Conservation (phyloP, 768 basidiomycete species). For the Leucocoprinus leucothites region DNA sequence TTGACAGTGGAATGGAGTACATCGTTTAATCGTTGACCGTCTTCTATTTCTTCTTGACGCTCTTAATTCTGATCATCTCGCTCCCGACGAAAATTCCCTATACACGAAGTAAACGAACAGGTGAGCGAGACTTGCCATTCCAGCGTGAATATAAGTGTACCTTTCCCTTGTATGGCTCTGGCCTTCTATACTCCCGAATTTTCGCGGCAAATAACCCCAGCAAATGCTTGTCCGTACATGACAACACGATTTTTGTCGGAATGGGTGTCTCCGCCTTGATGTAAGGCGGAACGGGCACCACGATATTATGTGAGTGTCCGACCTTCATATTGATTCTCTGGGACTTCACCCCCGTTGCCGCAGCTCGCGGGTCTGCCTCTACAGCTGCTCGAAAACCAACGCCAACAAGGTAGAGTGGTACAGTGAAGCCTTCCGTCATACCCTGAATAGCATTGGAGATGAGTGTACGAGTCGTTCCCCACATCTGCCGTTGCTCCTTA, state of each 20-base stretch:
- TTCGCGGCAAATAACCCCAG: conserved; percentile 87
- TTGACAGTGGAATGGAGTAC: neutral
- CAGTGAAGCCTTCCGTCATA: conserved; percentile 83
- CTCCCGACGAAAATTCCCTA: conserved; percentile 94
- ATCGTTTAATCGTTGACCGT: neutral
- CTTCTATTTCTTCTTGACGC: conserved; percentile 90
- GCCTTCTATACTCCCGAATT: conserved; percentile 79
- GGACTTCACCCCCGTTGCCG: conserved; percentile 52
- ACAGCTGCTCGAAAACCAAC: conserved; percentile 90
- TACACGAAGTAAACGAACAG: neutral
- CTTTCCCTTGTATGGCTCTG: conserved; percentile 98
- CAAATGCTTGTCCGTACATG: conserved; percentile 84
- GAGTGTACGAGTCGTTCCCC: conserved; percentile 92
- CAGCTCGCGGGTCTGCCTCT: conserved; percentile 74
- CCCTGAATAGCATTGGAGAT: conserved; percentile 88
- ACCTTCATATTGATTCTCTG: conserved; percentile 86
- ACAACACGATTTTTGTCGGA: conserved; percentile 81
- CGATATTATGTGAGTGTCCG: conserved; percentile 87
- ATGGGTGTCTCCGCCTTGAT: conserved; percentile 79
- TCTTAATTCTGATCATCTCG: conserved; percentile 89
- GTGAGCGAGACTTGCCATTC: neutral
- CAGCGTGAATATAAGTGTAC: conserved; percentile 42
- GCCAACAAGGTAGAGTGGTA: conserved; percentile 87
- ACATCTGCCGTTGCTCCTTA: conserved; percentile 83
- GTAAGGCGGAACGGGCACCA: conserved; percentile 75